These are phyloP conservation scores for Drechmeria coniospora DNA, from an alignment of 2,329 filamentous ascomycete species.

Conservation along the genomic window DNA sequence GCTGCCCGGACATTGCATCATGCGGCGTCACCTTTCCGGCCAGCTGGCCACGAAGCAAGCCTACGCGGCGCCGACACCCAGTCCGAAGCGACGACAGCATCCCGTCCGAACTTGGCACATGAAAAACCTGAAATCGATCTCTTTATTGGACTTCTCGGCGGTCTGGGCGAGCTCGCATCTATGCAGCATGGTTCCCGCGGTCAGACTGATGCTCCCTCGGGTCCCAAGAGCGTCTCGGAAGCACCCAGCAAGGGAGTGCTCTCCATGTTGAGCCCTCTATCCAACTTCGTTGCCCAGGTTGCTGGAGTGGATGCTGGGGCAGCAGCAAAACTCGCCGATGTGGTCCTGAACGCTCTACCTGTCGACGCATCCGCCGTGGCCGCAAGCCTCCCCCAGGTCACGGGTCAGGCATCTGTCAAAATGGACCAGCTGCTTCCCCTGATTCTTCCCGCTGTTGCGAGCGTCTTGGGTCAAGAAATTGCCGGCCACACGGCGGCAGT, in stretches of 20 bases:
- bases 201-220: too few species aligned
- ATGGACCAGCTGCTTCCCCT: slow-evolving; percentile 7
- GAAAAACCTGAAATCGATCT: too few species aligned
- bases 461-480: slow-evolving; percentile 5
- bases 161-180: neutral
- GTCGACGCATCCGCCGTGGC: slow-evolving; percentile 7
- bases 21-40: too few species aligned
- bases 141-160: neutral
- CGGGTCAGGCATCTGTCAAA: slow-evolving; percentile 5
- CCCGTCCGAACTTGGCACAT: too few species aligned
- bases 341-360: slow-evolving; percentile 7
- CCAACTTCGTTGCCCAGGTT: slow-evolving; percentile 7
- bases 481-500: slow-evolving; percentile 1
- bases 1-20: too few species aligned
- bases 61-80: too few species aligned
- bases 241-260: slow-evolving; percentile 1
- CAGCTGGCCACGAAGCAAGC: too few species aligned
- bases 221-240: too few species aligned
- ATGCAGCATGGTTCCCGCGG: too few species aligned
- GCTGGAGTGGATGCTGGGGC: slow-evolving; percentile 6
- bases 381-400: slow-evolving; percentile 6
- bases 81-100: too few species aligned
- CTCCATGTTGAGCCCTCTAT: slow-evolving; percentile 7
- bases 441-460: slow-evolving; percentile 10
- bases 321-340: slow-evolving; percentile 9